These are phyloP conservation scores for Rubia tinctorum DNA, from an alignment of 305 asterid genomes.

Conservation along the genomic window DNA sequence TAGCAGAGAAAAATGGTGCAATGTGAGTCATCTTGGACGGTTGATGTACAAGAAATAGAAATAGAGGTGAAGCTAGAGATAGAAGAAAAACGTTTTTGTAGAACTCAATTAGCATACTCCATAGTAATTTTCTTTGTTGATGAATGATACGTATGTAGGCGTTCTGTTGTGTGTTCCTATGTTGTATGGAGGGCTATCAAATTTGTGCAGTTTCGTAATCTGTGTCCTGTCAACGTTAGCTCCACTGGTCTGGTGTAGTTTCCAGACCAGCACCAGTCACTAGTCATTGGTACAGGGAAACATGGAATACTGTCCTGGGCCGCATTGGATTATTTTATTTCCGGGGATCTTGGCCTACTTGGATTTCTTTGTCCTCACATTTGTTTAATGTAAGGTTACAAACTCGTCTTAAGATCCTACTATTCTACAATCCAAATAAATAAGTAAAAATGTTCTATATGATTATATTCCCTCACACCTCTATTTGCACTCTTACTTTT, in stretches of 20 bases:
- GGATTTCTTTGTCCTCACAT: not conserved
- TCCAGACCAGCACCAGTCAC: not conserved
- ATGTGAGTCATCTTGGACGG: not conserved
- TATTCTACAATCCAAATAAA: no score
- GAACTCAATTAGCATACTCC: not conserved
- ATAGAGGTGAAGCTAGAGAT: not conserved
- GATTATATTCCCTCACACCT: no score
- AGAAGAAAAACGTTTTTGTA: not conserved
- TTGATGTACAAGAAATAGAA: not conserved
- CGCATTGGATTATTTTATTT: not conserved
- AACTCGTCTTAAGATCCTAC: no score
- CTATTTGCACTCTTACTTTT: no score
- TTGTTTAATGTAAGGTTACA: not conserved
- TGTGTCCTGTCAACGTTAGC: no score
- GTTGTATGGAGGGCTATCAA: not conserved
- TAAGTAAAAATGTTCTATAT: no score
- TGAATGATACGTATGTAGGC: not conserved
- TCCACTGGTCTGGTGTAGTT: not conserved
- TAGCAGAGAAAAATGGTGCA: not conserved
- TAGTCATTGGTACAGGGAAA: not conserved
- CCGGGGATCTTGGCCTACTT: not conserved
- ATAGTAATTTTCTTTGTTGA: not conserved
- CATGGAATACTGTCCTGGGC: conserved; percentile 1
- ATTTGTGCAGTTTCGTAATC: not conserved
- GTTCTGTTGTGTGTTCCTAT: not conserved